Percentiles rank a stretch among this genome's conserved stretches.
phyloP scores from a whole-genome alignment of 106 monocot genomes.

The Vanilla planifolia region DNA sequence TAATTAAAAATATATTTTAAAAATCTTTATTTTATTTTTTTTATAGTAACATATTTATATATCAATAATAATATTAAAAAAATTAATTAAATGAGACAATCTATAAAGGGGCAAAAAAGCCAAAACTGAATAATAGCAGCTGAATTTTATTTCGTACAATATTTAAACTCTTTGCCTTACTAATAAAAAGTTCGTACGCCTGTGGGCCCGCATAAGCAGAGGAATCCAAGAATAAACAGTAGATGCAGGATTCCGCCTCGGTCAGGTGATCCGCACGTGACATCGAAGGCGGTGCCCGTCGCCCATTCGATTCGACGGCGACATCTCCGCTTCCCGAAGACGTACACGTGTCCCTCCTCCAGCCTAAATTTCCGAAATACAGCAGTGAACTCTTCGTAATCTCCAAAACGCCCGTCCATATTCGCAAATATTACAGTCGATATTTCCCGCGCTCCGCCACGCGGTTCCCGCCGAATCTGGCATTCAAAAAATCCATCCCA shows the following conservation, averaged over 20 bases:
- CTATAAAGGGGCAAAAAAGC: too few relatives aligned
- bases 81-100: too few relatives aligned
- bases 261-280: conserved; percentile 4
- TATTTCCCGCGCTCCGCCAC: conserved; percentile 12
- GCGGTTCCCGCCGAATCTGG: conserved; percentile 1
- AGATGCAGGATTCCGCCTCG: background rate
- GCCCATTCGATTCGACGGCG: background rate
- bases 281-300: background rate
- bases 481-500: background rate
- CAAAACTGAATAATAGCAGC: too few relatives aligned
- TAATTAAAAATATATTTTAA: too few relatives aligned
- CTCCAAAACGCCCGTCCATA: background rate
- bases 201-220: too few relatives aligned
- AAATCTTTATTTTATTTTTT: too few relatives aligned
- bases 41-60: too few relatives aligned
- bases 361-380: background rate
- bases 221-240: conserved; percentile 1
- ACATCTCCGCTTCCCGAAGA: background rate
- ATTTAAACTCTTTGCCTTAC: too few relatives aligned
- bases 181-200: too few relatives aligned
- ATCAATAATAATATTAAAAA: too few relatives aligned
- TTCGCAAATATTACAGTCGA: too few relatives aligned
- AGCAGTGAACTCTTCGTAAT: background rate
- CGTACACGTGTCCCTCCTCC: conserved; percentile 5
- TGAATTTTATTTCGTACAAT: background rate